Evolutionary conservation across 2,329 filamentous ascomycete genomes (phyloP).

Genomic region (Davidsoniella eucalypti): DNA sequence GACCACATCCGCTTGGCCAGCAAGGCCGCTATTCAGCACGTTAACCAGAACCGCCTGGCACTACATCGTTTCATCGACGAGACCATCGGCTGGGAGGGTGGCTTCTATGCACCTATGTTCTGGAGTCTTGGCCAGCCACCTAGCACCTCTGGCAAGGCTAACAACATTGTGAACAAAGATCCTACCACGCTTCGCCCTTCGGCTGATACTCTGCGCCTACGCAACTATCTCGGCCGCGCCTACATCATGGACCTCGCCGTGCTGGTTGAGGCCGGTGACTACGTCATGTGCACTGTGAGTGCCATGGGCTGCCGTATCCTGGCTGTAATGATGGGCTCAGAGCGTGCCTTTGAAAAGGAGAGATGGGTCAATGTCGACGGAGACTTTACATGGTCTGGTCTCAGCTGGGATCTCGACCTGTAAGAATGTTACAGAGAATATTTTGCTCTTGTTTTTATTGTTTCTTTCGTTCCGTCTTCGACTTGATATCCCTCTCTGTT

Average conservation of each 20-base stretch:
- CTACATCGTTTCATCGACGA: conserved; percentile 57
- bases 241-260: conserved; percentile 71
- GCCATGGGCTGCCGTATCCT: conserved; percentile 56
- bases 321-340: conserved; percentile 79
- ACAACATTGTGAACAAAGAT: conserved; percentile 23
- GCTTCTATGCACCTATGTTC: conserved; percentile 70
- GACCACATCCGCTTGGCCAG: conserved; percentile 60
- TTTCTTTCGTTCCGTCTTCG: conserved; percentile 1
- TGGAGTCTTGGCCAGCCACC: conserved; percentile 51
- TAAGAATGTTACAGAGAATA: not conserved
- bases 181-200: conserved; percentile 23
- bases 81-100: conserved; percentile 72
- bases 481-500: not conserved
- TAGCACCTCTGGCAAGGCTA: conserved; percentile 20
- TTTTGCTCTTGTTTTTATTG: conserved; percentile 7
- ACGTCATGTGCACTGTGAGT: conserved; percentile 61
- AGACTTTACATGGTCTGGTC: conserved; percentile 42
- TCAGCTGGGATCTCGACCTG: conserved; percentile 19
- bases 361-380: conserved; percentile 72
- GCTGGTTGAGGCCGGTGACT: conserved; percentile 49
- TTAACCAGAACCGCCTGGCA: conserved; percentile 27
- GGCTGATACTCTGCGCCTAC: conserved; percentile 44
- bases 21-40: conserved; percentile 32
- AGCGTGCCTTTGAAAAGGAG: conserved; percentile 40
- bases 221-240: conserved; percentile 61